These are phyloP conservation scores for Clitopilus passeckerianus DNA, from an alignment of 768 basidiomycete genomes.

Conservation along the genomic window DNA sequence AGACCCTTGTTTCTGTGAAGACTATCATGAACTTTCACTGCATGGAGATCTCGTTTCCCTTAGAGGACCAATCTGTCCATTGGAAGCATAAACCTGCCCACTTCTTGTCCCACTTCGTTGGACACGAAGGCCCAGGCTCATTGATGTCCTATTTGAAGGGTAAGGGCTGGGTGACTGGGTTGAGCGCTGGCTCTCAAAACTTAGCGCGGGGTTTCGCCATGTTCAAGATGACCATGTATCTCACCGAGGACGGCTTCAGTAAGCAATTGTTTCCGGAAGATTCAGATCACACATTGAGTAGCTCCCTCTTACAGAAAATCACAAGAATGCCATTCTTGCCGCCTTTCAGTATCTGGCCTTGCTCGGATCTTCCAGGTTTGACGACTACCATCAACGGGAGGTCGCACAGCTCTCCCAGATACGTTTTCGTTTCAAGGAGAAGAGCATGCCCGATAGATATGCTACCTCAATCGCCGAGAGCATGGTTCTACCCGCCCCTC, in stretches of 20 bases:
- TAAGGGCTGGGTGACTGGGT: constrained; percentile 78
- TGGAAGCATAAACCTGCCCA: constrained; percentile 77
- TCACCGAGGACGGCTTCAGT: constrained; percentile 89
- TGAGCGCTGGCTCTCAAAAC: constrained; percentile 65
- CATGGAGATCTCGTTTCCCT: constrained; percentile 76
- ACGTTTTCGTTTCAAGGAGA: constrained; percentile 85
- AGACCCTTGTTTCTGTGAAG: constrained; percentile 82
- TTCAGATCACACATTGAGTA: not conserved
- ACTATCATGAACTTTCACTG: constrained; percentile 86
- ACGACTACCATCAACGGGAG: constrained; percentile 73
- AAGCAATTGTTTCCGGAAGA: constrained; percentile 21
- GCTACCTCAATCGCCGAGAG: constrained; percentile 70
- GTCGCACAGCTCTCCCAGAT: constrained; percentile 64
- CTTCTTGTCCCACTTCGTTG: constrained; percentile 78
- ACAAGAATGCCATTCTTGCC: constrained; percentile 63
- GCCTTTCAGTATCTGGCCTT: constrained; percentile 78
- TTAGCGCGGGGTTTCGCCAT: constrained; percentile 83
- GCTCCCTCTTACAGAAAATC: constrained; percentile 50
- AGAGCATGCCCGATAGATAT: constrained; percentile 74
- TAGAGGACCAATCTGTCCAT: constrained; percentile 65
- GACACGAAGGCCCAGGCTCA: constrained; percentile 92
- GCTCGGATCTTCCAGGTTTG: constrained; percentile 55
- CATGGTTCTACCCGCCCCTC: constrained; percentile 80
- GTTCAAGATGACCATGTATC: constrained; percentile 76
- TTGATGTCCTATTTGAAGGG: constrained; percentile 85